Evolutionary conservation across 2,329 filamentous ascomycete species (phyloP).

Genomic region (Fusarium penzigii): DNA sequence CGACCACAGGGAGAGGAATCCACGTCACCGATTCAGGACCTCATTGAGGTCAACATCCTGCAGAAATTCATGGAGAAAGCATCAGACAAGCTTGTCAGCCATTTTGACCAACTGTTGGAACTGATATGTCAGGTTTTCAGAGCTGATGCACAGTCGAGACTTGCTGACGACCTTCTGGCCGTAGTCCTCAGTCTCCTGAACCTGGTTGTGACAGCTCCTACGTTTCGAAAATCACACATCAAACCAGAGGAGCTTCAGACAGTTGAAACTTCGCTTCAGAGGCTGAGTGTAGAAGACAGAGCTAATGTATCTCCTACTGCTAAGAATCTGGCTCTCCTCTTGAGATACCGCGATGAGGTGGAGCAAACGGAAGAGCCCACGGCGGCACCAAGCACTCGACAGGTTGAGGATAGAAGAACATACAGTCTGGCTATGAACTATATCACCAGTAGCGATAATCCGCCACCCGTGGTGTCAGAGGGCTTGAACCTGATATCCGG

Average conservation of each 20-base stretch:
- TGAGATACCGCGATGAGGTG: slow-evolving; percentile 57
- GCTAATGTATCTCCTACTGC: slow-evolving; percentile 53
- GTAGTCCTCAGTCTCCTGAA: slow-evolving; percentile 63
- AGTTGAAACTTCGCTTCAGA: slow-evolving; percentile 51
- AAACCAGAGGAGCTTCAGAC: slow-evolving; percentile 42
- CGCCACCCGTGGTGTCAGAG: slow-evolving; percentile 66
- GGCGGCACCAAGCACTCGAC: slow-evolving; percentile 45
- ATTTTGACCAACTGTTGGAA: slow-evolving; percentile 65
- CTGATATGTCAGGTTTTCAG: slow-evolving; percentile 62
- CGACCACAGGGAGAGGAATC: slow-evolving; percentile 29
- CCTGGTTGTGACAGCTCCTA: slow-evolving; percentile 58
- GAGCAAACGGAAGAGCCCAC: slow-evolving; percentile 43
- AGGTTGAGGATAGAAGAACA: slow-evolving; percentile 61
- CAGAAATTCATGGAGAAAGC: slow-evolving; percentile 66
- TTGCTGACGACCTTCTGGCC: slow-evolving; percentile 50
- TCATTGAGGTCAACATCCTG: slow-evolving; percentile 63
- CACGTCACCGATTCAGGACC: slow-evolving; percentile 45
- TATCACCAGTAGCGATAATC: slow-evolving; percentile 61
- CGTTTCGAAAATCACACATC: slow-evolving; percentile 52
- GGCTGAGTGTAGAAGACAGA: slow-evolving; percentile 39
- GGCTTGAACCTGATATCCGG: slow-evolving; percentile 61
- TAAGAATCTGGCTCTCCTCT: slow-evolving; percentile 55
- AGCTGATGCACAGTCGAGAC: slow-evolving; percentile 42
- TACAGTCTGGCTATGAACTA: slow-evolving; percentile 66
- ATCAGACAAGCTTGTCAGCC: slow-evolving; percentile 62